Base-by-base conservation (phyloP, 192 early-diverging fungal species). In the Coemansia sp. region DNA sequence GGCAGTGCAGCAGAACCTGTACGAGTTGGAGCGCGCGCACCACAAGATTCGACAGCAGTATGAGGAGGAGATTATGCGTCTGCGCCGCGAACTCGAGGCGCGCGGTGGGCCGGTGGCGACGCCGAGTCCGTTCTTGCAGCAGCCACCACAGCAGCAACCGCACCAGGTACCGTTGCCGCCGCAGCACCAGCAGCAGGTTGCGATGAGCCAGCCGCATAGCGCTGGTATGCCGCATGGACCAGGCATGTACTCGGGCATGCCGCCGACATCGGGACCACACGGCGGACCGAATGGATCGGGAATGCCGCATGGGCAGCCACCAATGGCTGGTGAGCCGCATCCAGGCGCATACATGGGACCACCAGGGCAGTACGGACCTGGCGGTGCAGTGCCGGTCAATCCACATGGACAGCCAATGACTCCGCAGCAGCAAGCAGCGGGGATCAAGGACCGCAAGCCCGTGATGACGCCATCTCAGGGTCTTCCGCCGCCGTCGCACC, bases 11-110 rank as follows among this genome's bases (percentile, higher is more conserved):
- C 87, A 93, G 74, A 84, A 78, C 27, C 70, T 96, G 37, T 79
- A 66, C 51, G 94, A 96, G 19, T 83, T 96, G 27, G 93, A 96
- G 68, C 83, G 92, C 54, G 84, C 87, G 21, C 92, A 94, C 73
- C 83, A 87, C 48, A 74, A 86, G 41, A 83, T 91, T 57, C 92
- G 93, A 79, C 85, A 84, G 58, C 86, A 90, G 74, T 96, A 93
- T 62, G 95, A 98, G 66, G 91, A 94, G 53, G 94, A 98, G 59
- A 89, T 96, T 64, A 75, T 76, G 35, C 84, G 88, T 32, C 75
- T 96, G 58, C 87, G 91, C 21, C 88, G 89, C 21, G 92, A 98
- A 57, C 84, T 96, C 4, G 93, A 97, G 58, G 83, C 85, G 52
- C 86, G 83, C 60, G 87, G 83, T 25, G 85, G 83, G 14, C 79